Percentiles rank a stretch among this genome's conserved stretches.
Evolutionary conservation across 1,284 basidiomycete species (phyloP).

Genomic region (Hortiboletus rubellus): DNA sequence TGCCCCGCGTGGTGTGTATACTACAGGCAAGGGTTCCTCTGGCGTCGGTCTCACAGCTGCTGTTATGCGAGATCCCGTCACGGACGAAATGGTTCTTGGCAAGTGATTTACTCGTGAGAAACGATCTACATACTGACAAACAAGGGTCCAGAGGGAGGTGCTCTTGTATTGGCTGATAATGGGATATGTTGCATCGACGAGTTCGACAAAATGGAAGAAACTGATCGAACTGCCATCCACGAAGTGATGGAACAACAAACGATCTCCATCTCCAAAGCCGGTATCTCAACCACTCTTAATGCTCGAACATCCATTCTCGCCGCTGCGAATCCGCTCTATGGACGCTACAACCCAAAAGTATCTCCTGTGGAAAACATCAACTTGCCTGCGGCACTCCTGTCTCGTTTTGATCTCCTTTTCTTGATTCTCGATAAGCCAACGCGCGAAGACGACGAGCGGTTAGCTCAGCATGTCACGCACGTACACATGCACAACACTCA

Average conservation of each 20-base stretch:
- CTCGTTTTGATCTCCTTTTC: constrained; percentile 96
- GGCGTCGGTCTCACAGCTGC: constrained; percentile 99
- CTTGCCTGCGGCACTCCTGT: constrained; percentile 92
- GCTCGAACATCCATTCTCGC: constrained; percentile 98
- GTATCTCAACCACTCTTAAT: constrained; percentile 97
- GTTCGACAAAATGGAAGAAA: constrained; percentile 99
- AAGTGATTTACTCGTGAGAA: constrained; percentile 33
- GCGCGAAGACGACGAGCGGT: constrained; percentile 91
- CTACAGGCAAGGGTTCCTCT: constrained; percentile 96
- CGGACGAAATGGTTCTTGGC: constrained; percentile 99
- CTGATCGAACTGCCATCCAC: constrained; percentile 97
- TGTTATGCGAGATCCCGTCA: constrained; percentile 99
- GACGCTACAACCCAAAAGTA: constrained; percentile 96
- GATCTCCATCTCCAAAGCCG: constrained; percentile 98
- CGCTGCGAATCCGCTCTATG: constrained; percentile 97
- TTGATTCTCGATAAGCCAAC: constrained; percentile 95
- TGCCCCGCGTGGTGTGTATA: constrained; percentile 96
- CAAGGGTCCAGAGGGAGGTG: constrained; percentile 84
- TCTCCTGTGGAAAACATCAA: constrained; percentile 99
- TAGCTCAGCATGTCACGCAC: constrained; percentile 96
- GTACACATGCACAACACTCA: constrained; percentile 97
- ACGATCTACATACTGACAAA: constrained; percentile 1
- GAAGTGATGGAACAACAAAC: constrained; percentile 99
- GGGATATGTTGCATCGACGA: constrained; percentile 99
- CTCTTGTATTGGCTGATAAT: constrained; percentile 97